Conservation (phyloP, 2,329 filamentous ascomycete species). For the Hansfordia pulvinata region DNA sequence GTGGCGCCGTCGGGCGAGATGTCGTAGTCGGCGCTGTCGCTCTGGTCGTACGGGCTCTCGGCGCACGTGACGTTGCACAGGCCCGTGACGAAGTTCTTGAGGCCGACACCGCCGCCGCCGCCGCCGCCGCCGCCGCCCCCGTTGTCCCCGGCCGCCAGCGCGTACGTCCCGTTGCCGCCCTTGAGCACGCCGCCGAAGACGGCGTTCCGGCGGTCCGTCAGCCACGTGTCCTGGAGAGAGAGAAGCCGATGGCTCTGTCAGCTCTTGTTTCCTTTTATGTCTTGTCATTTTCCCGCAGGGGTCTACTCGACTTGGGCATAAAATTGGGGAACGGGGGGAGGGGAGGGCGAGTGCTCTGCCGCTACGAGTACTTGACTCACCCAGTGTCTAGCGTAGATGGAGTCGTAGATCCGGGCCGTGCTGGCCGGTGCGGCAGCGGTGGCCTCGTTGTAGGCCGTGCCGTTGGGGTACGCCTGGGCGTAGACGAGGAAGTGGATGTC, state of each 20-base stretch:
- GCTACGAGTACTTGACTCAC: too few relatives aligned
- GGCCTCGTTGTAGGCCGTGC: constrained; percentile 40
- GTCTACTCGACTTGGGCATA: too few relatives aligned
- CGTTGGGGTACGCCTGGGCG: constrained; percentile 40
- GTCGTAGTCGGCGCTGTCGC: constrained; percentile 47
- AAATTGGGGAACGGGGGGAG: too few relatives aligned
- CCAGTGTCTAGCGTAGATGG: constrained; percentile 47
- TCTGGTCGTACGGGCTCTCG: constrained; percentile 33
- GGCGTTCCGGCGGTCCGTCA: constrained; percentile 39
- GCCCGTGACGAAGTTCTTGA: constrained; percentile 20
- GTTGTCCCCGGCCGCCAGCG: constrained; percentile 13
- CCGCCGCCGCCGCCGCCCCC: too few relatives aligned
- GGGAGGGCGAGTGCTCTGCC: too few relatives aligned
- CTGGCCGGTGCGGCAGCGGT: constrained; percentile 29
- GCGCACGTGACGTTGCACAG: constrained; percentile 18
- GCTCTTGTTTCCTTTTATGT: too few relatives aligned
- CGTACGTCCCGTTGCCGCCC: constrained; percentile 11
- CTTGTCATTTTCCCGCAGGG: too few relatives aligned
- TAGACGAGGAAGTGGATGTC: constrained; percentile 26
- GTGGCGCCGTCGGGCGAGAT: constrained; percentile 28
- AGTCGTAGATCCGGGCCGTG: constrained; percentile 40
- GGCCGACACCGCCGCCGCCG: too few relatives aligned
- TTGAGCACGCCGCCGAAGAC: constrained; percentile 45
- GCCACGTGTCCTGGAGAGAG: constrained; percentile 28
- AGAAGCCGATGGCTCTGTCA: constrained; percentile 3